Base-by-base conservation (phyloP, 2,329 filamentous ascomycete genomes). In the Apiospora saccharicola region DNA sequence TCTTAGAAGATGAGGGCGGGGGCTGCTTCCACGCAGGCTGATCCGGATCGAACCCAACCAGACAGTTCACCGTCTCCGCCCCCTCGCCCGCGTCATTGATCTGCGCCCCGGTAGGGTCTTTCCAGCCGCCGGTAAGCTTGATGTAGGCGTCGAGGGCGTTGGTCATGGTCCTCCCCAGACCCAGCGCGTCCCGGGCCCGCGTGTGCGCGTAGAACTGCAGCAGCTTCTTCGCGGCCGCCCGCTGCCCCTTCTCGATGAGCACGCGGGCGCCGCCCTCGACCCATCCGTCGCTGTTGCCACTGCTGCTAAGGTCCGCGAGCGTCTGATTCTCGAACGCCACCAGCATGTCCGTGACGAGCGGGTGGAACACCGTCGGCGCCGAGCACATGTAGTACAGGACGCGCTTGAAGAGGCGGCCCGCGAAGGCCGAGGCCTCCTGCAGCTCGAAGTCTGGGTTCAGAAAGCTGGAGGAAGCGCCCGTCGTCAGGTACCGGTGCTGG, bases 21-120 rank as follows among this genome's bases (percentile, higher is more conserved):
- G 53, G 67, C 67, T 68, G 67, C 6, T 68, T 68, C 67, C 67
- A 68, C 41, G 44, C 44, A 16, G 77, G 76, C 74, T 76, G 71
- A 41, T 80, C 79, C 19, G 78, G 78, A 68, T 79, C 75, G 47
- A 77, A 73, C 0, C 80, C 80, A n/a, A 81, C 75, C 10, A 81
- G 73, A 64, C 80, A 81, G 67, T 81, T 81, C n/a, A 81, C 79
- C 8, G 80, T 80, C 75, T 81, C 80, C 10, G 75, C 76, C 1
- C 79, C 80, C 41, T 79, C 75, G 7, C 79, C 79, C 10, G 76
- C 73, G 70, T 81, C 79, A 34, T 81, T 81, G 47, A 82, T 82
- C 64, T 76, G 68, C 44, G 81, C 80, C 13, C 78, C 79, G 1
- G 14, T 22, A 14, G 77, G 79, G 13, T 64, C 61, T 53, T 72